Base-by-base conservation (phyloP, 2,329 filamentous ascomycete genomes). In the Verticillium alfalfae region DNA sequence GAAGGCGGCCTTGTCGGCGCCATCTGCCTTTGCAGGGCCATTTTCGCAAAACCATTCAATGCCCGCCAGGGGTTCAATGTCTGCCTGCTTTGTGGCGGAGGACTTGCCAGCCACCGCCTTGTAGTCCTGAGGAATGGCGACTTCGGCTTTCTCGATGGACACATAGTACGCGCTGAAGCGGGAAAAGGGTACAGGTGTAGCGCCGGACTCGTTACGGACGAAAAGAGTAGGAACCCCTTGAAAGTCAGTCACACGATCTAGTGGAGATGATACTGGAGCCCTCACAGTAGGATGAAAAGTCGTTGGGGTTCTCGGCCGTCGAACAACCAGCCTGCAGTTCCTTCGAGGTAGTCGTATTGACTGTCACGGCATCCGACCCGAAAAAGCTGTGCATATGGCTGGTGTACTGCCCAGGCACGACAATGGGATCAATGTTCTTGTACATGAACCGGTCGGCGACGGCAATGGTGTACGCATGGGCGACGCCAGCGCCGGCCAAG, bases 131-230 rank as follows among this genome's bases (percentile, higher is more conserved):
- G 79, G 79, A 38, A 81, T 78, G 15, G 77, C 65, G 7, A 81
- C 69, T 63, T 81, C 78, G 34, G 78, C 78, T 22, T 71, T 67
- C 5, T 74, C 72, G 22, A 78, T 71, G 37, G 75, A 62, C 37
- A 70, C 77, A 69, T 81, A 81, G 70, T 81, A 81, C 18, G 79
- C 76, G 41, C 71, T 76, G 71, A 82, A 81, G 59, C 76, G 74
- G 60, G 64, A 67, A 57, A 69, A 68, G 60, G 66, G 72, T 13
- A 73, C 73, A 16, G 72, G 70, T 8, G 66, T 75, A 39, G 70
- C 70, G n/a, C 63, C 67, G 39, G 72, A 70, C 26, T 72, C 66
- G 41, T 67, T 65, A 8, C 72, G 74, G 65, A 73, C 75, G 1
- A 76, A 72, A 2, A 77, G 69, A 0, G 78, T 80, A 0, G 78